These are phyloP conservation scores for Talaromyces sp. DNA, from an alignment of 2,329 filamentous ascomycete genomes.

Conservation along the genomic window DNA sequence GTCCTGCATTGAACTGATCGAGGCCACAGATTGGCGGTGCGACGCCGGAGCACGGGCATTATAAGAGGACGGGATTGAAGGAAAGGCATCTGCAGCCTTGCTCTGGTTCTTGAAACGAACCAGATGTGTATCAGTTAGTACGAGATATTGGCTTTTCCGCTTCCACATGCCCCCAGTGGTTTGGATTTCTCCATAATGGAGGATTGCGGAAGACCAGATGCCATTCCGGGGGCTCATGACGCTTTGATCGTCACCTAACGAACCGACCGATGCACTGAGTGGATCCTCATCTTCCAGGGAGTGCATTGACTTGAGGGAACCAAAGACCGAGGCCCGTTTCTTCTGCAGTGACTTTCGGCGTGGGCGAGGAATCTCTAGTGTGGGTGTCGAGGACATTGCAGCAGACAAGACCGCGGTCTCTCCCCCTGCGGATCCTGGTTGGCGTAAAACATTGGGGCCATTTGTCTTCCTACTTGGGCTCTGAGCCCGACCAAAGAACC, in stretches of 20 bases:
- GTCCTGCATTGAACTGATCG: conserved; percentile 64
- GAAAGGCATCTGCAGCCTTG: conserved; percentile 67
- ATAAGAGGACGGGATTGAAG: conserved; percentile 50
- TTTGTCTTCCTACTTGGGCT: conserved; percentile 32
- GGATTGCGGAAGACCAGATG: conserved; percentile 51
- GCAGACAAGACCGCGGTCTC: conserved; percentile 27
- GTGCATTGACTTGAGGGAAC: conserved; percentile 58
- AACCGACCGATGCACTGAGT: conserved; percentile 54
- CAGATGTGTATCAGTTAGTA: conserved; percentile 69
- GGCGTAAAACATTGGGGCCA: conserved; percentile 27
- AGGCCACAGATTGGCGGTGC: conserved; percentile 61
- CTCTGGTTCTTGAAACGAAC: conserved; percentile 69
- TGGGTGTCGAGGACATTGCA: conserved; percentile 23
- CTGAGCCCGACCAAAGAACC: conserved; percentile 39
- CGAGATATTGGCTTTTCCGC: conserved; percentile 73
- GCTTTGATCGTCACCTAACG: conserved; percentile 53
- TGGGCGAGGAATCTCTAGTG: conserved; percentile 35
- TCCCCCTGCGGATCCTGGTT: conserved; percentile 32
- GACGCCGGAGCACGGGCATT: conserved; percentile 45
- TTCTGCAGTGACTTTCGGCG: conserved; percentile 50
- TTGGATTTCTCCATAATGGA: conserved; percentile 71
- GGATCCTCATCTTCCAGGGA: conserved; percentile 57
- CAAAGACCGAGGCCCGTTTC: conserved; percentile 60
- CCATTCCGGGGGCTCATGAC: conserved; percentile 36
- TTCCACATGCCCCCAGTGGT: conserved; percentile 70